Percentiles rank a stretch among this genome's conserved stretches.
phyloP scores from a whole-genome alignment of 768 basidiomycete genomes.

The Tricholoma saponaceum region DNA sequence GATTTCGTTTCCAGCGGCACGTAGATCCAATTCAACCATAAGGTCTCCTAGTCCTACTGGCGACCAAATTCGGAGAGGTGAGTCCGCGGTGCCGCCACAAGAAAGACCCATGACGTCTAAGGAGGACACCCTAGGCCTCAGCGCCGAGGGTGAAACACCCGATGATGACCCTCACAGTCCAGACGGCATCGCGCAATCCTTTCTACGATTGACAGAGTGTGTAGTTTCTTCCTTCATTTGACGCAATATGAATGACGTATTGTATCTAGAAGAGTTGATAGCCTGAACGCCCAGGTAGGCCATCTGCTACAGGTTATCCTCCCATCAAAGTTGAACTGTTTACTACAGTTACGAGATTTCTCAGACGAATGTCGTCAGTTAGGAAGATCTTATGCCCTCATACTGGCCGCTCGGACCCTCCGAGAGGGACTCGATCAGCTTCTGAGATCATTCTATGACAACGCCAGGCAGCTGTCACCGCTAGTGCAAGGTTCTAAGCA shows the following conservation, averaged over 20 bases:
- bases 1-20: neutral
- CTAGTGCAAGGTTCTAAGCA: neutral
- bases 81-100: neutral
- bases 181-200: neutral
- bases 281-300: neutral
- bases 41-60: neutral
- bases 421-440: conserved; percentile 10
- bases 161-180: neutral
- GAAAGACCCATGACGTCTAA: too few relatives aligned
- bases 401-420: conserved; percentile 11
- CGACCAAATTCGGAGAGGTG: neutral
- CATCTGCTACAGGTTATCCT: neutral
- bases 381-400: conserved; percentile 15
- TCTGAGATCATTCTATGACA: conserved; percentile 8
- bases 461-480: conserved; percentile 6
- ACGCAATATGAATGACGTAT: neutral
- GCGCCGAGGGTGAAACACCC: too few relatives aligned
- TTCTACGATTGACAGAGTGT: neutral
- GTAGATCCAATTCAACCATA: neutral
- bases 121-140: neutral
- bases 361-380: conserved; percentile 12
- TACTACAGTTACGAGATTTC: conserved; percentile 7
- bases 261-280: neutral
- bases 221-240: neutral
- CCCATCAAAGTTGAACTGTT: neutral